These are phyloP conservation scores for Podospora tetraspora DNA, from an alignment of 495 filamentous ascomycete genomes.

Conservation along the genomic window DNA sequence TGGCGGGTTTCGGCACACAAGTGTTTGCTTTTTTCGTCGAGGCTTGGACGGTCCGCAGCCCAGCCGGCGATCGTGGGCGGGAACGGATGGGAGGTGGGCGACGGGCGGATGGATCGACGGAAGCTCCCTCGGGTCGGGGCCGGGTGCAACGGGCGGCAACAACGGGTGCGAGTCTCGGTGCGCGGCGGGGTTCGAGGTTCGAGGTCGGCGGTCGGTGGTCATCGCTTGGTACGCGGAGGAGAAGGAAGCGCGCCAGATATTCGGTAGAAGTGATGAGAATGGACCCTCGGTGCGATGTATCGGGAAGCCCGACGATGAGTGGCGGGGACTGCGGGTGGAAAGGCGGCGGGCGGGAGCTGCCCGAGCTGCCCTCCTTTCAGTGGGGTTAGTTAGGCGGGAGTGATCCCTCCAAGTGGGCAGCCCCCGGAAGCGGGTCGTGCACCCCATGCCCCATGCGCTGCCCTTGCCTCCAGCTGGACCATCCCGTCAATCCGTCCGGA, in stretches of 20 bases:
- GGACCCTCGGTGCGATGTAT: neutral
- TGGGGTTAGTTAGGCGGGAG: neutral
- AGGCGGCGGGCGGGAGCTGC: neutral
- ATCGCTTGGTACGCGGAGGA: neutral
- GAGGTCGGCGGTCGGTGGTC: neutral
- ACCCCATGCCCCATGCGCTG: neutral
- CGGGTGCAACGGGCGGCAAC: neutral
- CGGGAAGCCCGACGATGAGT: neutral
- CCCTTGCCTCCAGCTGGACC: neutral
- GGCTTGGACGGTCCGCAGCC: neutral
- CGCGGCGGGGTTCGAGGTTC: neutral
- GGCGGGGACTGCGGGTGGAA: neutral
- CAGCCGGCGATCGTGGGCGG: neutral
- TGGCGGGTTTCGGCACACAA: neutral
- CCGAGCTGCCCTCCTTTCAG: neutral
- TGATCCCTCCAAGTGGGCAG: neutral
- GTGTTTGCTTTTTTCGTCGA: neutral
- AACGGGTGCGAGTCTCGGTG: conserved; percentile 4
- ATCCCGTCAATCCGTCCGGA: too few relatives aligned
- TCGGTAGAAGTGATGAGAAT: neutral
- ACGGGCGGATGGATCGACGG: neutral
- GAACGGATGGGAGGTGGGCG: neutral
- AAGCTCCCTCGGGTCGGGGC: neutral
- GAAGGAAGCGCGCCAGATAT: neutral
- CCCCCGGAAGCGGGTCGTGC: neutral